phyloP scores from a whole-genome alignment of 106 monocot genomes.

The Platanthera guangdongensis region DNA sequence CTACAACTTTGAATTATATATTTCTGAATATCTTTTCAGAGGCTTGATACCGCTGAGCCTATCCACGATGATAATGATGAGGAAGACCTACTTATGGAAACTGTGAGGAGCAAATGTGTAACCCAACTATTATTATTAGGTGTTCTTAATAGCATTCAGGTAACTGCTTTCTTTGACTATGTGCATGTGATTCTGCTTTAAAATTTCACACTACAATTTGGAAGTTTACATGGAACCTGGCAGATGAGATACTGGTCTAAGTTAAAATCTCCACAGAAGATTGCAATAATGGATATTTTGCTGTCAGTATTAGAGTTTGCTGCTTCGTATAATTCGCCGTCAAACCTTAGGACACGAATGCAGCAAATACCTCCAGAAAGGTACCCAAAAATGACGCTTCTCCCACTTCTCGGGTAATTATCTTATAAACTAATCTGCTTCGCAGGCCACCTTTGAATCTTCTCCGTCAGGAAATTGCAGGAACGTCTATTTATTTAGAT shows the following conservation, averaged over 20 bases:
- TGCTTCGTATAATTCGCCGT: constrained; percentile 83
- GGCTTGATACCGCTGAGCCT: constrained; percentile 37
- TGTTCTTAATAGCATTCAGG: constrained; percentile 87
- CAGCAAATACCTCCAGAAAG: constrained; percentile 70
- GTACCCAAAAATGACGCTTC: constrained; percentile 14
- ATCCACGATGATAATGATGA: constrained; percentile 46
- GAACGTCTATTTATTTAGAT: constrained; percentile 87
- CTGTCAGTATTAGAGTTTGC: constrained; percentile 86
- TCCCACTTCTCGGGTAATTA: not conserved
- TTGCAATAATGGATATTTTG: constrained; percentile 83
- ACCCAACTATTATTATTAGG: constrained; percentile 81
- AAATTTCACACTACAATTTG: not conserved
- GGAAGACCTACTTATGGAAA: constrained; percentile 63
- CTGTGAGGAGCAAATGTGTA: constrained; percentile 83
- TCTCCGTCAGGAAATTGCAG: constrained; percentile 85
- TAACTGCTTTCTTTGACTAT: constrained; percentile 12
- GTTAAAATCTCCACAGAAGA: constrained; percentile 70
- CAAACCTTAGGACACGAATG: constrained; percentile 78
- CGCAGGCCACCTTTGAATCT: constrained; percentile 90
- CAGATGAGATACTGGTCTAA: constrained; percentile 85
- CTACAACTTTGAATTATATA: not conserved
- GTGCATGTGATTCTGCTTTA: not conserved
- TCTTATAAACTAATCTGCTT: constrained; percentile 8
- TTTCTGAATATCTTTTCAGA: constrained; percentile 20
- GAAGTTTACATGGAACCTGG: constrained; percentile 1